phyloP scores from a whole-genome alignment of 768 basidiomycete genomes.

The Agaricus subrufescens region DNA sequence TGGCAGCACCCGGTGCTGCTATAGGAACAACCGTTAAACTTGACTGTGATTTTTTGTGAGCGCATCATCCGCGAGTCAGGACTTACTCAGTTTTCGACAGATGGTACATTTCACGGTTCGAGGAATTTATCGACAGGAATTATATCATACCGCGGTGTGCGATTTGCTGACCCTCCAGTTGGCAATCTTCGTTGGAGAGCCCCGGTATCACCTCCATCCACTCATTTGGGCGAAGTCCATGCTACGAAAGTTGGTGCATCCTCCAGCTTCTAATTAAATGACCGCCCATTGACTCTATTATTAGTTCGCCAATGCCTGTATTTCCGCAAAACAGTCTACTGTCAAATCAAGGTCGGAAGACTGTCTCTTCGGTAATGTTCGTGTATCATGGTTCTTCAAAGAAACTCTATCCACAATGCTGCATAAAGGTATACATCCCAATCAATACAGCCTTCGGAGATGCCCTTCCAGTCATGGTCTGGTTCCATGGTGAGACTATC shows the following conservation, averaged over 20 bases:
- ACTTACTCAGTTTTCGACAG: constrained; percentile 14
- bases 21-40: neutral
- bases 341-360: constrained; percentile 31
- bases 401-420: neutral
- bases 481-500: constrained; percentile 32
- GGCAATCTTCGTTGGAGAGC: constrained; percentile 38
- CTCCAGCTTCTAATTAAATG: neutral
- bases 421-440: constrained; percentile 29
- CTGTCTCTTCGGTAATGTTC: constrained; percentile 39
- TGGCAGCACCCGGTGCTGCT: neutral
- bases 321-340: constrained; percentile 24
- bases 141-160: constrained; percentile 33
- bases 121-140: constrained; percentile 25
- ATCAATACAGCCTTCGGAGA: constrained; percentile 16
- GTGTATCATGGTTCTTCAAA: neutral
- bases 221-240: constrained; percentile 29
- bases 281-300: neutral
- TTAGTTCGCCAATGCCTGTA: constrained; percentile 32
- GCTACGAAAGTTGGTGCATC: constrained; percentile 25
- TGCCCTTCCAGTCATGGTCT: constrained; percentile 34
- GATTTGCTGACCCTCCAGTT: constrained; percentile 38
- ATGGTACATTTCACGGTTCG: constrained; percentile 33
- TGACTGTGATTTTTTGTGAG: neutral
- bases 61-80: neutral
- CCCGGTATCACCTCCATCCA: constrained; percentile 32